A percentile compares a stretch with the other conserved stretches of the same genome.
These are phyloP conservation scores for Fusarium multiceps DNA, from an alignment of 2,329 filamentous ascomycete species.

Conservation along the genomic window DNA sequence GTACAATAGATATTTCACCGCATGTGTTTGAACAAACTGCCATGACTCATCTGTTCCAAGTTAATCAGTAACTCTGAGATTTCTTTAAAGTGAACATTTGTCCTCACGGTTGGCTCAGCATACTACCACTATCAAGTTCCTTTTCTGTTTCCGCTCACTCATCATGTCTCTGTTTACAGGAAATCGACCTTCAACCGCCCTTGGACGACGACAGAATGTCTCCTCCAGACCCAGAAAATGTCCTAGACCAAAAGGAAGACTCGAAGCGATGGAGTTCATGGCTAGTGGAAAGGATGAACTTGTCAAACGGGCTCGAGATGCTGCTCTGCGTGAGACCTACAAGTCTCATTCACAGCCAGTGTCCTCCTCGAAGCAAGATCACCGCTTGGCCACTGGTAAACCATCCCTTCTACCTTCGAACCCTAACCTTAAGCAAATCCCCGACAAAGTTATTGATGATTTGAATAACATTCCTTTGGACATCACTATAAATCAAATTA, in stretches of 20 bases:
- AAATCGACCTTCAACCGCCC: neutral
- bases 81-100: neutral
- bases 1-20: neutral
- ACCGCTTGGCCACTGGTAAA: neutral
- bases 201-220: neutral
- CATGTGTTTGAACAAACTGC: neutral
- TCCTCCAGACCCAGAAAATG: slow-evolving; percentile 2
- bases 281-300: neutral
- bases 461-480: neutral
- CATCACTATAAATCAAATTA: neutral
- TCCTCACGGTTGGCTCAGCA: neutral
- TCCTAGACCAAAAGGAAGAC: slow-evolving; percentile 3
- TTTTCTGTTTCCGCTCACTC: neutral
- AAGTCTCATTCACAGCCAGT: neutral
- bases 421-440: neutral
- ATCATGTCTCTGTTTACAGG: neutral
- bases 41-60: neutral
- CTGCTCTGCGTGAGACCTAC: slow-evolving; percentile 1
- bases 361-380: neutral
- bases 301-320: neutral
- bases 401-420: neutral
- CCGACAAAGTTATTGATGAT: neutral
- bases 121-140: neutral
- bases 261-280: neutral
- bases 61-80: neutral